phyloP scores from a whole-genome alignment of 345 rosid species.

The Eucalyptus tenuipes region DNA sequence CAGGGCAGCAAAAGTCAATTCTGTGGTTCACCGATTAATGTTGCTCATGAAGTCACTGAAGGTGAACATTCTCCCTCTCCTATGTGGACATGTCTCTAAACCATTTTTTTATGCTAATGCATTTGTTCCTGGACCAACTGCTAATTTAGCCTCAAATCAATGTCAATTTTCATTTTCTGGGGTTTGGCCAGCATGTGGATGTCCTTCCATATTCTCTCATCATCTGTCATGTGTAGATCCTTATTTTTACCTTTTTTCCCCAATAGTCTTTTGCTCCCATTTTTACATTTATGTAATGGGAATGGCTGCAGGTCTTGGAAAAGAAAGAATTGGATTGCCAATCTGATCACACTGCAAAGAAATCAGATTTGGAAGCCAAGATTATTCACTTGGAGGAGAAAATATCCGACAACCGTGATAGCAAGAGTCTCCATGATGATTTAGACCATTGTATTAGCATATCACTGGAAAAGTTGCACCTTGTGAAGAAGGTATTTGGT shows the following conservation, averaged over 20 bases:
- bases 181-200: background rate
- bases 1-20: slow-evolving; percentile 10
- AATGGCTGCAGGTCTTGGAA: slow-evolving; percentile 31
- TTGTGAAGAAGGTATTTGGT: slow-evolving; percentile 41
- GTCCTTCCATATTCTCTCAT: background rate
- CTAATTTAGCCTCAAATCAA: background rate
- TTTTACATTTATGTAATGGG: background rate
- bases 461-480: slow-evolving; percentile 28
- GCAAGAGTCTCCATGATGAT: slow-evolving; percentile 15
- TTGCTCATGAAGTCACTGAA: slow-evolving; percentile 28
- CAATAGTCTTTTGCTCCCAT: background rate
- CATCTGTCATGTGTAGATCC: background rate
- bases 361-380: slow-evolving; percentile 30
- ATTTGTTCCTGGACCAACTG: background rate
- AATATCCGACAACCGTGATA: slow-evolving; percentile 12
- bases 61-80: slow-evolving; percentile 11
- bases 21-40: slow-evolving; percentile 24
- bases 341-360: slow-evolving; percentile 16
- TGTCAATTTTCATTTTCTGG: background rate
- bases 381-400: slow-evolving; percentile 36
- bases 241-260: background rate
- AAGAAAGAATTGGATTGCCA: slow-evolving; percentile 31
- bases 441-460: slow-evolving; percentile 21
- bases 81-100: background rate
- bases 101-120: background rate